A percentile compares a stretch with the other conserved stretches of the same genome.
phyloP scores from a whole-genome alignment of 78 protist genomes.

The Dictyostelium brefeldianum region DNA sequence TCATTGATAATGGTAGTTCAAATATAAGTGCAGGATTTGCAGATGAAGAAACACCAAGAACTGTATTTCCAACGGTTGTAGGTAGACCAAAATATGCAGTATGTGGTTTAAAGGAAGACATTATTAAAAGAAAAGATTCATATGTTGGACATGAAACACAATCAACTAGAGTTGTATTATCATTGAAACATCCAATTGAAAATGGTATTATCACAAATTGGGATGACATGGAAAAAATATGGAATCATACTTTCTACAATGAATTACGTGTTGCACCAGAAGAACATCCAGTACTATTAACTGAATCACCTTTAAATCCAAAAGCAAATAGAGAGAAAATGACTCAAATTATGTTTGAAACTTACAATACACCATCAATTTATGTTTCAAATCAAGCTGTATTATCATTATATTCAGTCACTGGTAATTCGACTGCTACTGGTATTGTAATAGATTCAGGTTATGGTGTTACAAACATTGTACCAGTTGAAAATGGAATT shows the following conservation, averaged over 20 bases:
- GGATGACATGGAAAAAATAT: conserved; percentile 95
- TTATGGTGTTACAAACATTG: conserved; percentile 94
- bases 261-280: conserved; percentile 96
- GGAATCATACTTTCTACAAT: conserved; percentile 95
- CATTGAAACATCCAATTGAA: conserved; percentile 83
- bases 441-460: conserved; percentile 98
- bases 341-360: conserved; percentile 96
- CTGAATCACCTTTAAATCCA: conserved; percentile 97
- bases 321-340: conserved; percentile 95
- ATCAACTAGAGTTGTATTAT: conserved; percentile 83
- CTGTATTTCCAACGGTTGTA: conserved; percentile 35
- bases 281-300: conserved; percentile 95
- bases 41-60: conserved; percentile 40
- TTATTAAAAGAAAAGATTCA: conserved; percentile 44
- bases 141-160: conserved; percentile 95
- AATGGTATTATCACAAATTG: conserved; percentile 83
- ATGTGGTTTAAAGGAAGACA: conserved; percentile 11
- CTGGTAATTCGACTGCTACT: no score
- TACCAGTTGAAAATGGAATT: conserved; percentile 96
- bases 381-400: conserved; percentile 89
- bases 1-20: conserved; percentile 92
- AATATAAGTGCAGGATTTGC: conserved; percentile 91
- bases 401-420: conserved; percentile 91
- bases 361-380: conserved; percentile 94
- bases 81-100: conserved; percentile 88